These are phyloP conservation scores for Zygosaccharomyces bailii DNA, from an alignment of 805 yeast species.

Conservation along the genomic window DNA sequence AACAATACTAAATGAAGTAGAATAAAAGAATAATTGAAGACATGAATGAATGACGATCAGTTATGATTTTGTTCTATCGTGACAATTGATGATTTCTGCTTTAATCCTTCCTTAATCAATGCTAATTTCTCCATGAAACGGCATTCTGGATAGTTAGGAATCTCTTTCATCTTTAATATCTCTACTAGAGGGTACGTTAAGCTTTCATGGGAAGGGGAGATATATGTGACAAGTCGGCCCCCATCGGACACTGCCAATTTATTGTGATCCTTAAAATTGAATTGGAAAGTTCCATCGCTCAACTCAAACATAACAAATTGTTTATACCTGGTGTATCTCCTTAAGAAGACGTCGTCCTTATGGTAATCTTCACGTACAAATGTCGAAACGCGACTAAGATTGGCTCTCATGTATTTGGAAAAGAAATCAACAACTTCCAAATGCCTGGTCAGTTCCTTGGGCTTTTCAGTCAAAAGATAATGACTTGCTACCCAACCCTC, in stretches of 20 bases:
- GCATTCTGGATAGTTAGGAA: constrained; percentile 47
- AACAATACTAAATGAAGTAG: constrained; percentile 1
- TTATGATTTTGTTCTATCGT: constrained; percentile 23
- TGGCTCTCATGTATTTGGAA: constrained; percentile 87
- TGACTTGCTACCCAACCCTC: constrained; percentile 56
- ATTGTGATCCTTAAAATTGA: constrained; percentile 93
- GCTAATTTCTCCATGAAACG: constrained; percentile 45
- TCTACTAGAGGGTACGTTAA: constrained; percentile 58
- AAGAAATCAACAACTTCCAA: constrained; percentile 85
- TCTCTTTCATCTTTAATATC: constrained; percentile 45
- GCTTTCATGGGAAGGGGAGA: constrained; percentile 71
- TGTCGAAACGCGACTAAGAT: constrained; percentile 71
- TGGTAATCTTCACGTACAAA: constrained; percentile 50
- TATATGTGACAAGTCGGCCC: constrained; percentile 75
- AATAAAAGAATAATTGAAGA: background rate
- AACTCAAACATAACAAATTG: constrained; percentile 87
- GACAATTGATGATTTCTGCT: constrained; percentile 35
- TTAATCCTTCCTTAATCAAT: constrained; percentile 64
- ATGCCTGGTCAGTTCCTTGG: constrained; percentile 57
- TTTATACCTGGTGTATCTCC: constrained; percentile 76
- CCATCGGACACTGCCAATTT: constrained; percentile 75
- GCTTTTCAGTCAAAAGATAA: constrained; percentile 42
- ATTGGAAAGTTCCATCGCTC: constrained; percentile 89
- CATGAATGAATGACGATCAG: background rate
- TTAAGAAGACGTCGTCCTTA: constrained; percentile 67